These are phyloP conservation scores for Metarhizium sp. DNA, from an alignment of 2,329 filamentous ascomycete genomes.

Conservation along the genomic window DNA sequence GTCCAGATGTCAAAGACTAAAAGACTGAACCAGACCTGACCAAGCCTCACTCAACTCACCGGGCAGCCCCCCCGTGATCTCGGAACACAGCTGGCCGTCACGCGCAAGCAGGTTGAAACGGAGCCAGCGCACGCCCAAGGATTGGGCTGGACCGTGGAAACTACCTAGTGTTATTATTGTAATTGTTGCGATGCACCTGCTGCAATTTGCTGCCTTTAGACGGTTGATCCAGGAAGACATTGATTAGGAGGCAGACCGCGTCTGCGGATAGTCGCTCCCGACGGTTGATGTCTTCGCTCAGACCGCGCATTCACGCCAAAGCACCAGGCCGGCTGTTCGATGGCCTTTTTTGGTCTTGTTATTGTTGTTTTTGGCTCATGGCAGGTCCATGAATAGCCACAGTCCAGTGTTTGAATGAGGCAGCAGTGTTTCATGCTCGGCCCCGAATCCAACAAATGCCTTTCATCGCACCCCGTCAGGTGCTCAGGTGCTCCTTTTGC, in stretches of 20 bases:
- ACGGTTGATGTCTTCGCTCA: slow-evolving; percentile 1
- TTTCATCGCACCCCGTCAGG: background rate
- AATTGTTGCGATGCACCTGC: background rate
- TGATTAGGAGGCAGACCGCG: background rate
- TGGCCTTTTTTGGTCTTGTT: too few species aligned
- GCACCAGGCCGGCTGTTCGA: background rate
- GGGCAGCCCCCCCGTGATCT: slow-evolving; percentile 4
- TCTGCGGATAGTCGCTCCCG: background rate
- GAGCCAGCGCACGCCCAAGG: background rate
- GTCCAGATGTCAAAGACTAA: too few species aligned
- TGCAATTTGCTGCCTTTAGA: background rate
- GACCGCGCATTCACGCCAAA: background rate
- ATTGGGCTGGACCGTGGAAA: too few species aligned
- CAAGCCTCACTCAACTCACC: background rate
- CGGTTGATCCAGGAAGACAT: background rate
- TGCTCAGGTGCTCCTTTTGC: background rate
- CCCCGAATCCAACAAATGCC: background rate
- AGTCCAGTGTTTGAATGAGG: background rate
- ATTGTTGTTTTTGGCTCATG: too few species aligned
- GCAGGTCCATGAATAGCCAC: background rate
- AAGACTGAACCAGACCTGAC: background rate
- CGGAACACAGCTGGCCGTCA: slow-evolving; percentile 5
- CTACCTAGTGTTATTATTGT: too few species aligned
- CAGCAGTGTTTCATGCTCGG: background rate
- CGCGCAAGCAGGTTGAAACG: slow-evolving; percentile 1